Base-by-base conservation (phyloP, 2,329 filamentous ascomycete species). In the Juglanconis juglandina region DNA sequence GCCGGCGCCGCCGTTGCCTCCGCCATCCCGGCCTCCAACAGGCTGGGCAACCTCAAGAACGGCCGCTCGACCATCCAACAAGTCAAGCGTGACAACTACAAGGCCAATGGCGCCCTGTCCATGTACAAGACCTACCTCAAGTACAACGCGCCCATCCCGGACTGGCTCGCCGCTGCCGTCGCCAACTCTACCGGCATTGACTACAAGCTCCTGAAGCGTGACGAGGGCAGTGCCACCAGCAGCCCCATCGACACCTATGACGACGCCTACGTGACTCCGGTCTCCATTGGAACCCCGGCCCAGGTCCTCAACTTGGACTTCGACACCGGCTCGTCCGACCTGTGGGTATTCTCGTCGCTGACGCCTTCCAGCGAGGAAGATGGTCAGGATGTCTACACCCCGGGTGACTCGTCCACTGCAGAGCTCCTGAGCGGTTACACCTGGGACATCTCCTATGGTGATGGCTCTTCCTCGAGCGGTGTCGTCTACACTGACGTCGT, bases 321-420 rank as follows among this genome's bases (percentile, higher is more conserved):
- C 65, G 87, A 90, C 67, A 90, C 87, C 42, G 87, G 87, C 34
- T 87, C 84, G 56, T 79, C 86, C 49, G 87, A 89, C 74, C 77
- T 90, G 79, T 90, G 87, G 87, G 85, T 87, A 37, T 89, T 86
- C 75, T 87, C 85, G 13, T 77, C 73, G 48, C 75, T 84, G 56
- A 79, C 85, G 39, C 71, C 82, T 5, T 64, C 71, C 9, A 70
- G 73, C 7, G 72, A 83, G 63, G 74, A 77, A 52, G 67, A 66
- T 8, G 83, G 83, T 32, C 86, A 88, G 71, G 71, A 72, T 61
- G 70, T 83, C 70, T 89, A 89, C 75, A 77, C 79, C 59, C 80
- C 81, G 17, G 67, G 72, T 58, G 63, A 72, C 30, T 75, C 77
- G 62, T 69, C 66, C 39, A 78, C 75, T 10, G 72, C 76, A 48